Evolutionary conservation across 345 rosid genomes (phyloP).

Genomic region (Theobroma cacao): DNA sequence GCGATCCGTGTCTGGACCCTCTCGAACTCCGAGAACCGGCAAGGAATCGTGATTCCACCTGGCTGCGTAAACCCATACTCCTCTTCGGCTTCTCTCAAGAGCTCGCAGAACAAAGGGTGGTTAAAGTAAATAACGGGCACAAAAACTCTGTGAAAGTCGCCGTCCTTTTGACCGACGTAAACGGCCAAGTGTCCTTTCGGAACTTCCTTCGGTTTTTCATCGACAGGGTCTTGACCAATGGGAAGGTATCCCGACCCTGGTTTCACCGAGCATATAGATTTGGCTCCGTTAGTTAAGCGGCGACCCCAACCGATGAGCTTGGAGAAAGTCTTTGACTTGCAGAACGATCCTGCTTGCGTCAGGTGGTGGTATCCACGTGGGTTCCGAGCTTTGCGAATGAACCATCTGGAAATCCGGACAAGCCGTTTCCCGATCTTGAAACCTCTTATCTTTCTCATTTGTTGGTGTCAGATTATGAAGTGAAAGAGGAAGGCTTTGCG

Average conservation of each 20-base stretch:
- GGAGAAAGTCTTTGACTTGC: conserved; percentile 36
- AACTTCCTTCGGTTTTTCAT: conserved; percentile 32
- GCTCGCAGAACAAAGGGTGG: conserved; percentile 85
- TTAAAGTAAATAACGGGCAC: conserved; percentile 88
- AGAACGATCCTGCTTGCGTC: conserved; percentile 2
- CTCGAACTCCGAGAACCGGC: conserved; percentile 82
- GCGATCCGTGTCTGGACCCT: conserved; percentile 69
- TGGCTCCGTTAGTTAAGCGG: conserved; percentile 49
- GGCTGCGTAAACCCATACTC: conserved; percentile 80
- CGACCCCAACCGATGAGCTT: conserved; percentile 65
- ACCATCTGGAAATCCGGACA: conserved; percentile 50
- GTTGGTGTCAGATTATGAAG: too few relatives aligned
- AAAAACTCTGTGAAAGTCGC: conserved; percentile 67
- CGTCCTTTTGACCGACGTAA: conserved; percentile 77
- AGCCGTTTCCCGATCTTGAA: conserved; percentile 59
- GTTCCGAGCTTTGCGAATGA: conserved; percentile 33
- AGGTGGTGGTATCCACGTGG: conserved; percentile 32
- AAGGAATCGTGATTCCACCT: conserved; percentile 91
- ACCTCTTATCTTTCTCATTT: conserved; percentile 60
- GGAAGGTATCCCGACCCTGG: conserved; percentile 40
- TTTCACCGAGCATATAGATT: conserved; percentile 30
- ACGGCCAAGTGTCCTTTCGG: conserved; percentile 84
- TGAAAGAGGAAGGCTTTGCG: too few relatives aligned
- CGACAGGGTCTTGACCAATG: conserved; percentile 28
- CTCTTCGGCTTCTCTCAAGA: conserved; percentile 68